phyloP scores from a whole-genome alignment of 2,329 filamentous ascomycete genomes.

The Bipolaris victoriae region DNA sequence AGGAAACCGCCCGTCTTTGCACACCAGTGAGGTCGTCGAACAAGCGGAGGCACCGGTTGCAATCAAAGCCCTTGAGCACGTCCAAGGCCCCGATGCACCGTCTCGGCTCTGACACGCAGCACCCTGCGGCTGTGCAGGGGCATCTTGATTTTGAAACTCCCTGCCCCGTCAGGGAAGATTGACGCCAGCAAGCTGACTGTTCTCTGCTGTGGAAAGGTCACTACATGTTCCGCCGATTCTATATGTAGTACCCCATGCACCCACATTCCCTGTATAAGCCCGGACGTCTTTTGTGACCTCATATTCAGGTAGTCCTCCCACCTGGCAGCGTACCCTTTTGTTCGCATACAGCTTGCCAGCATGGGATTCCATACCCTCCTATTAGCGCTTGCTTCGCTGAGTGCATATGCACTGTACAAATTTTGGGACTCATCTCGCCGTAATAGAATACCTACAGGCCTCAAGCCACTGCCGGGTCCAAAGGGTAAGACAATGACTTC shows the following conservation, averaged over 20 bases:
- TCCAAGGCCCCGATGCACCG: conserved; percentile 27
- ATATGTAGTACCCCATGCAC: conserved; percentile 38
- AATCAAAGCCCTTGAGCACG: conserved; percentile 12
- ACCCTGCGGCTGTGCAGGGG: conserved; percentile 23
- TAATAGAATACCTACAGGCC: conserved; percentile 39
- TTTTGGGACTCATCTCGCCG: conserved; percentile 32
- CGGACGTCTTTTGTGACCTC: conserved; percentile 19
- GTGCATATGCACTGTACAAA: conserved; percentile 41
- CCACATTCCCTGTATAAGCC: conserved; percentile 12
- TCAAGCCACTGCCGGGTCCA: conserved; percentile 50
- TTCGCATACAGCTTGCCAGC: conserved; percentile 16
- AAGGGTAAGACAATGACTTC: conserved; percentile 42
- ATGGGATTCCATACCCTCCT: conserved; percentile 44
- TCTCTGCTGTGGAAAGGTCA: conserved; percentile 23
- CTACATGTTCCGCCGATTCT: conserved; percentile 25
- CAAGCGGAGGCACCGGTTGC: conserved; percentile 21
- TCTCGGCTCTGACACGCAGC: conserved; percentile 28
- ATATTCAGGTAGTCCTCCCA: conserved; percentile 14
- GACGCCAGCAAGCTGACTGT: conserved; percentile 22
- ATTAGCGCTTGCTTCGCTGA: conserved; percentile 30
- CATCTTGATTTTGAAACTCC: conserved; percentile 32
- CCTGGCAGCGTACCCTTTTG: conserved; percentile 6
- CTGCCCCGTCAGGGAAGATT: conserved; percentile 17
- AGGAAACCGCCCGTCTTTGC: conserved; percentile 7
- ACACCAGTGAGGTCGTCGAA: conserved; percentile 20